Base-by-base conservation (phyloP, 306 rosid genomes). In the Calophaca sinica region DNA sequence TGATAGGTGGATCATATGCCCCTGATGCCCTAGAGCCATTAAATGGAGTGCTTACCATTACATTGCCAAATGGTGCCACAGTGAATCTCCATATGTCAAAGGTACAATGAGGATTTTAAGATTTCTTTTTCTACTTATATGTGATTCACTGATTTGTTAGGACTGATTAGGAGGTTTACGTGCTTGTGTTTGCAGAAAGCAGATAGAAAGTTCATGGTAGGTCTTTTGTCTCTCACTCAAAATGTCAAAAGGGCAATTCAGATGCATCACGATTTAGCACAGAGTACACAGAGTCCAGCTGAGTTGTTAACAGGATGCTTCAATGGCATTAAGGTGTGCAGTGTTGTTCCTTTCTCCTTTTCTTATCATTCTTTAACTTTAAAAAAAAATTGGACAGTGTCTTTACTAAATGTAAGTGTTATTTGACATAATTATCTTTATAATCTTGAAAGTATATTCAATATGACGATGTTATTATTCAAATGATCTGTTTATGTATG, bases 1-100 rank as follows among this genome's bases (percentile, higher is more conserved):
- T 87, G 91, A 85, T 96, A 74, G 93, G 88, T 66, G 99, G 99
- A 78, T 87, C 96, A 62, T 96, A 96, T 85, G 64, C 59, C 67
- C 68, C 80, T 38, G 89, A 90, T 85, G 38, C 83, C 63, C 35
- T 51, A 55, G 87, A 87, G 85, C 82, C 87, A 60, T 61, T 87
- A 73, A 84, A 87, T 70, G 98, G 99, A 81, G 87, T 87, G 82
- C 82, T 96, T 67, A 83, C 79, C 62, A 75, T 96, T 72, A 89
- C 93, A 26, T 79, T 90, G 88, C 80, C 82, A 54, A 85, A 85
- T 72, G 91, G 86, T 67, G 82, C 80, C 71, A 67, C 31, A 60
- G 68, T 86, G 81, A 86, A 84, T 82, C 84, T 94, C 84, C 83
- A 84, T 58, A 74, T 90, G 89, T 90, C 96, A 38, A 86, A 92